Percentiles rank a stretch among this genome's conserved stretches.
Conservation (phyloP, 2,329 filamentous ascomycete genomes). For the Drechslerella coelobrocha region DNA sequence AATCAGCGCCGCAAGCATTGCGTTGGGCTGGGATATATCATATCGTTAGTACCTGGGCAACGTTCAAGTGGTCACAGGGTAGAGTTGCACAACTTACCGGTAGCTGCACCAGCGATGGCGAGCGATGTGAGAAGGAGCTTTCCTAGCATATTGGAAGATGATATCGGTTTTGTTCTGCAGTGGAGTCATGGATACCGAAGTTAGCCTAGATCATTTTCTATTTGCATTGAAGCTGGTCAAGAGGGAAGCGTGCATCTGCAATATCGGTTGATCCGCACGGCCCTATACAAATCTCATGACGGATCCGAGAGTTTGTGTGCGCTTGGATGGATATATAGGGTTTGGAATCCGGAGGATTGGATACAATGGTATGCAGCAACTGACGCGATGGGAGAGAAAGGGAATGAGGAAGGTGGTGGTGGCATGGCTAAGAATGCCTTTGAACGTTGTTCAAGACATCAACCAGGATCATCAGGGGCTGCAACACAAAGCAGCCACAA, state of each 20-base stretch:
- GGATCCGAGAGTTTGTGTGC: background rate
- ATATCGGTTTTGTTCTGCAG: slow-evolving; percentile 15
- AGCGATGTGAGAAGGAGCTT: slow-evolving; percentile 39
- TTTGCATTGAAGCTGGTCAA: too few species aligned
- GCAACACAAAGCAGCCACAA: too few species aligned
- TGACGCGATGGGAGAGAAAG: too few species aligned
- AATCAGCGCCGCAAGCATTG: slow-evolving; percentile 27
- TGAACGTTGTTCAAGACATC: too few species aligned
- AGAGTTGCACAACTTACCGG: slow-evolving; percentile 16
- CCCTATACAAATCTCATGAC: background rate
- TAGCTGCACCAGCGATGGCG: slow-evolving; percentile 31
- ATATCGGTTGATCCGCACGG: too few species aligned
- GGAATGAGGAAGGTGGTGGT: background rate
- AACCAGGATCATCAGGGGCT: slow-evolving; percentile 49
- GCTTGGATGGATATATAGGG: background rate
- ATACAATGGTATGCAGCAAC: too few species aligned
- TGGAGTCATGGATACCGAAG: too few species aligned
- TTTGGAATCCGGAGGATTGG: background rate
- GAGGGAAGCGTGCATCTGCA: too few species aligned
- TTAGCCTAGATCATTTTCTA: background rate
- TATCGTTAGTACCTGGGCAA: background rate
- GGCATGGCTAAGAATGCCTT: background rate
- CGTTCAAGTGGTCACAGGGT: background rate
- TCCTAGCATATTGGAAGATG: slow-evolving; percentile 39
- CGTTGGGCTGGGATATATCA: slow-evolving; percentile 22